phyloP scores from a whole-genome alignment of 352 stramenopile genomes.

The Saprolegnia diclina region DNA sequence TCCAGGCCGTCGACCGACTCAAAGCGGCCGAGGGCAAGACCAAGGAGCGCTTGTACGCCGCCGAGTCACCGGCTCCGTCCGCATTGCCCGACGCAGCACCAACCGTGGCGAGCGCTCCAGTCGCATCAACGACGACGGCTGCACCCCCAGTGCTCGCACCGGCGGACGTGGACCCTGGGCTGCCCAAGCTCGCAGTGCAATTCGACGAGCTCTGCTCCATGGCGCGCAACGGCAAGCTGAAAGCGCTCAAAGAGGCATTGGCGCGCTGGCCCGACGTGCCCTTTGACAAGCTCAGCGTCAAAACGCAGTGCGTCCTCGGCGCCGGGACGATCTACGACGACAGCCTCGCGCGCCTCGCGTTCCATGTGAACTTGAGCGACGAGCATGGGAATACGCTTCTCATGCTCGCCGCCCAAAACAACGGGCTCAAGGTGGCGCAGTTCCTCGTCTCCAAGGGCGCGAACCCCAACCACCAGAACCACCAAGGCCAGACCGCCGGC shows the following conservation, averaged over 20 bases:
- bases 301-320: slow-evolving; percentile 61
- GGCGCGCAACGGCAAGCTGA: slow-evolving; percentile 83
- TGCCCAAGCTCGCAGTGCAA: slow-evolving; percentile 43
- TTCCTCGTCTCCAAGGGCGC: slow-evolving; percentile 85
- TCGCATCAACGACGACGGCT: neutral
- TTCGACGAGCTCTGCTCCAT: slow-evolving; percentile 75
- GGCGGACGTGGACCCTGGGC: neutral
- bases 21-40: slow-evolving; percentile 45
- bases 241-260: slow-evolving; percentile 84
- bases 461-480: slow-evolving; percentile 90
- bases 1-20: slow-evolving; percentile 81
- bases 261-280: slow-evolving; percentile 67
- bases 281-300: slow-evolving; percentile 81
- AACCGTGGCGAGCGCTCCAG: neutral
- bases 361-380: slow-evolving; percentile 86
- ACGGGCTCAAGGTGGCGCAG: slow-evolving; percentile 83
- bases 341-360: slow-evolving; percentile 82
- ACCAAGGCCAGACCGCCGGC: slow-evolving; percentile 85
- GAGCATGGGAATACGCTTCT: slow-evolving; percentile 89
- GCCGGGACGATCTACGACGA: slow-evolving; percentile 90
- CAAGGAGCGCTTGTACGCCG: slow-evolving; percentile 43
- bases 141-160: neutral
- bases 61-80: slow-evolving; percentile 13
- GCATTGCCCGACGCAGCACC: neutral
- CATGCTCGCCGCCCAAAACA: slow-evolving; percentile 82